These are phyloP conservation scores for Capronia americana DNA, from an alignment of 2,329 filamentous ascomycete genomes.

Conservation along the genomic window DNA sequence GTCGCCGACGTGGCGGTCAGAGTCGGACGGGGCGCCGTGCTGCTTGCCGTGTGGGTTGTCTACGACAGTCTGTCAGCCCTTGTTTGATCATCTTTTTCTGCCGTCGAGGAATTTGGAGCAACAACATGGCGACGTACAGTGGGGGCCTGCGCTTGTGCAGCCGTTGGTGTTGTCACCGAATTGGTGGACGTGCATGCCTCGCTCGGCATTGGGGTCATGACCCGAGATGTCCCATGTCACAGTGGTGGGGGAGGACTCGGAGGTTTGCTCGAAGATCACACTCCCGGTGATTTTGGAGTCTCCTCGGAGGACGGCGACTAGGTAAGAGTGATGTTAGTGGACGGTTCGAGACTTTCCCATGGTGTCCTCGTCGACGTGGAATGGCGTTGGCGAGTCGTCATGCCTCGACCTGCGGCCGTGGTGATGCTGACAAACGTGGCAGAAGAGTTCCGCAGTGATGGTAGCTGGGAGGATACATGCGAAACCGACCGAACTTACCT, in stretches of 20 bases:
- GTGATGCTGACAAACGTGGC: constrained; percentile 25
- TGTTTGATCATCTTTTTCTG: constrained; percentile 3
- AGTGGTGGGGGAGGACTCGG: constrained; percentile 80
- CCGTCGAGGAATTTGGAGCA: constrained; percentile 33
- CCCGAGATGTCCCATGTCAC: constrained; percentile 92
- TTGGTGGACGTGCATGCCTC: constrained; percentile 98
- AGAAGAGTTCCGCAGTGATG: not conserved
- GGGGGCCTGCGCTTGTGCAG: constrained; percentile 96
- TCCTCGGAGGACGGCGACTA: constrained; percentile 96
- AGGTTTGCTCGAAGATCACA: constrained; percentile 91
- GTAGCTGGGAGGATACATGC: not conserved
- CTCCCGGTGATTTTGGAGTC: constrained; percentile 94
- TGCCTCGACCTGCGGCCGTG: not conserved
- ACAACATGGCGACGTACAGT: constrained; percentile 69
- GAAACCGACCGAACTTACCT: constrained; percentile 65
- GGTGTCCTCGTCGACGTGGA: constrained; percentile 33
- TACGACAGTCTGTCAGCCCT: constrained; percentile 47
- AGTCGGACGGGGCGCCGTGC: constrained; percentile 85
- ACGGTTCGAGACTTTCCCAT: not conserved
- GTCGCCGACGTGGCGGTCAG: constrained; percentile 92
- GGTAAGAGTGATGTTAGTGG: constrained; percentile 38
- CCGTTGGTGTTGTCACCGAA: constrained; percentile 99
- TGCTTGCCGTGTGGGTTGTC: constrained; percentile 95
- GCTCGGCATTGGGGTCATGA: constrained; percentile 92
- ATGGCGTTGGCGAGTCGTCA: not conserved